A percentile compares a stretch with the other conserved stretches of the same genome.
These are phyloP conservation scores for Immersiporthe knoxdaviesiana DNA, from an alignment of 2,329 filamentous ascomycete species.

Conservation along the genomic window DNA sequence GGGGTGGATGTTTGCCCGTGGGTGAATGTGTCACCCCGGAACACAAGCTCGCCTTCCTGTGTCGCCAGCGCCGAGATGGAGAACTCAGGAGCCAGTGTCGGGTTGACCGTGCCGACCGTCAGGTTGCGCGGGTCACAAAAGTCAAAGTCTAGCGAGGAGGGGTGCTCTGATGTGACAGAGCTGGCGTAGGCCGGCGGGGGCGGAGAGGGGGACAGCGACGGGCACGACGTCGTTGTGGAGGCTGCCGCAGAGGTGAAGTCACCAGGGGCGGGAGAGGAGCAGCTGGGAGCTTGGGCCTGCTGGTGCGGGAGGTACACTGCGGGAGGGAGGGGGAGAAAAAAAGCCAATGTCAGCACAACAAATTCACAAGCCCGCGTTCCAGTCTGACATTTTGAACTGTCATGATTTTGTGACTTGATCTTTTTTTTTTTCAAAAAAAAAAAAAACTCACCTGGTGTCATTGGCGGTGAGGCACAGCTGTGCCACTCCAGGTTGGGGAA, in stretches of 20 bases:
- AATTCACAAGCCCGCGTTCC: not conserved
- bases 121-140: constrained; percentile 87
- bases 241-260: constrained; percentile 17
- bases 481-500: constrained; percentile 77
- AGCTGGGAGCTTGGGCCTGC: constrained; percentile 38
- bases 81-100: constrained; percentile 62
- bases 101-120: constrained; percentile 66
- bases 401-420: not conserved
- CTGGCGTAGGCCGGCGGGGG: constrained; percentile 75
- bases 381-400: not conserved
- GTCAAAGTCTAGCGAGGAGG: constrained; percentile 63
- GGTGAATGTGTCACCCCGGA: constrained; percentile 54
- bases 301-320: constrained; percentile 48
- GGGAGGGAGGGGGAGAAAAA: not conserved
- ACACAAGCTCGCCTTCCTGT: constrained; percentile 54
- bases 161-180: constrained; percentile 64
- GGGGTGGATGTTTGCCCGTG: constrained; percentile 49
- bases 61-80: constrained; percentile 63
- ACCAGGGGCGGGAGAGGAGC: constrained; percentile 24
- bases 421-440: not conserved
- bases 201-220: constrained; percentile 85
- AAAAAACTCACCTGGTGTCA: constrained; percentile 80
- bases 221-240: constrained; percentile 71
- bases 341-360: not conserved
- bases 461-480: constrained; percentile 76